A percentile compares a stretch with the other conserved stretches of the same genome.
Conservation (phyloP, 352 stramenopile species). For the Phytophthora hibernalis region DNA sequence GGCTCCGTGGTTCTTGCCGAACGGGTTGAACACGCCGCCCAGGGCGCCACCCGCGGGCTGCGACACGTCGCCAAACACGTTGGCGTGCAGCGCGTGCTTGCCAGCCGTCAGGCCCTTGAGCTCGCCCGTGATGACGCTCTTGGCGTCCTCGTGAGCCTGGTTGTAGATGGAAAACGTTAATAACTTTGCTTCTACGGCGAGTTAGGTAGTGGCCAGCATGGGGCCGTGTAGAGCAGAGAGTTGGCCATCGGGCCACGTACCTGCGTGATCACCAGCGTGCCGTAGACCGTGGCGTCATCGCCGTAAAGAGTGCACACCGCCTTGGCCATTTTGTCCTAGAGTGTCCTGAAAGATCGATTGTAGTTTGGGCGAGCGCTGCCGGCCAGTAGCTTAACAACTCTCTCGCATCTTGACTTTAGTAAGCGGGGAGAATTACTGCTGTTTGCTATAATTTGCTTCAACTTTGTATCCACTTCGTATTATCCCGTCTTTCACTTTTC, state of each 20-base stretch:
- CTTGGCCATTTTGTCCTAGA: conserved; percentile 69
- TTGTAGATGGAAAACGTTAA: not conserved
- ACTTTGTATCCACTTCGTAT: not conserved
- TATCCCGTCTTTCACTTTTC: not conserved
- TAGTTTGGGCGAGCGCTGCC: conserved; percentile 3
- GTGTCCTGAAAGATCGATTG: conserved; percentile 1
- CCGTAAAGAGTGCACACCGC: conserved; percentile 89
- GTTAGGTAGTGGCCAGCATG: not conserved
- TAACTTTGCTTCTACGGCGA: not conserved
- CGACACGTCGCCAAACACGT: conserved; percentile 96
- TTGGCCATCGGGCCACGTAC: not conserved
- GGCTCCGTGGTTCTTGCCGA: conserved; percentile 97
- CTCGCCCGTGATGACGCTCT: conserved; percentile 86
- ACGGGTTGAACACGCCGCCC: conserved; percentile 98
- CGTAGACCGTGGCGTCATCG: conserved; percentile 83
- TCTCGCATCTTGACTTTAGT: not conserved
- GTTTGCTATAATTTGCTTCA: conserved; percentile 1
- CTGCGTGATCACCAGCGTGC: conserved; percentile 82
- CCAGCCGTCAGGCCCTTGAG: conserved; percentile 81
- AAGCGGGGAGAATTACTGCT: not conserved
- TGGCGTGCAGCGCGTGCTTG: conserved; percentile 96
- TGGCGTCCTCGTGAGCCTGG: conserved; percentile 84
- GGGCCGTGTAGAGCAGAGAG: not conserved
- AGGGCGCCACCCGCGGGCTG: conserved; percentile 73
- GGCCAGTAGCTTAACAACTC: conserved; percentile 3